Evolutionary conservation across 495 filamentous ascomycete species (phyloP).

Genomic region (Neurospora terricola): DNA sequence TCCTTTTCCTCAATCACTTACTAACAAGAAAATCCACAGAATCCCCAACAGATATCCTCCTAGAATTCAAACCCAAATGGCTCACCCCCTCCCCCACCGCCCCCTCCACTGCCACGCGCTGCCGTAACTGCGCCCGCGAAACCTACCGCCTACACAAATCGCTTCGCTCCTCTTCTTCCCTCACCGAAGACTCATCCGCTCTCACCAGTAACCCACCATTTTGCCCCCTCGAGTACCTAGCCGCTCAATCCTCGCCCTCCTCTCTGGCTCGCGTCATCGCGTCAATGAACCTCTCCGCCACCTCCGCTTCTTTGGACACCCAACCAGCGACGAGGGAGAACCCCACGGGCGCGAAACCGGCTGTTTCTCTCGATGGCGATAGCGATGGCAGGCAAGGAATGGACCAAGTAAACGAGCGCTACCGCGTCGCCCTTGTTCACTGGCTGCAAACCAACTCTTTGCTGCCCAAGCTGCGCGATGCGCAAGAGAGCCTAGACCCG

Average conservation of each 20-base stretch:
- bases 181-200: neutral
- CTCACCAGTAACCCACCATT: neutral
- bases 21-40: slow-evolving; percentile 8
- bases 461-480: slow-evolving; percentile 34
- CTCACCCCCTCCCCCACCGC: slow-evolving; percentile 73
- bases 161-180: slow-evolving; percentile 13
- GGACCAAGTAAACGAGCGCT: neutral
- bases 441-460: slow-evolving; percentile 25
- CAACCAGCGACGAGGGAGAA: neutral
- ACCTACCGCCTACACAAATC: slow-evolving; percentile 35
- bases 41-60: slow-evolving; percentile 30
- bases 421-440: slow-evolving; percentile 4
- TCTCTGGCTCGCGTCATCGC: neutral
- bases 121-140: slow-evolving; percentile 76
- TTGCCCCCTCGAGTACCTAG: neutral
- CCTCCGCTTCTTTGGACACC: neutral
- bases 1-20: neutral
- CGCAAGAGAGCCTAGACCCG: slow-evolving; percentile 26
- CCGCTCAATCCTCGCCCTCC: neutral
- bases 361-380: neutral
- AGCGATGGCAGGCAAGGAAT: neutral
- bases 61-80: slow-evolving; percentile 97
- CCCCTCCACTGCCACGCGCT: slow-evolving; percentile 52
- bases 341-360: neutral
- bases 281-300: neutral